Evolutionary conservation across 2,329 filamentous ascomycete species (phyloP).

Genomic region (Ceratocystis destructans): DNA sequence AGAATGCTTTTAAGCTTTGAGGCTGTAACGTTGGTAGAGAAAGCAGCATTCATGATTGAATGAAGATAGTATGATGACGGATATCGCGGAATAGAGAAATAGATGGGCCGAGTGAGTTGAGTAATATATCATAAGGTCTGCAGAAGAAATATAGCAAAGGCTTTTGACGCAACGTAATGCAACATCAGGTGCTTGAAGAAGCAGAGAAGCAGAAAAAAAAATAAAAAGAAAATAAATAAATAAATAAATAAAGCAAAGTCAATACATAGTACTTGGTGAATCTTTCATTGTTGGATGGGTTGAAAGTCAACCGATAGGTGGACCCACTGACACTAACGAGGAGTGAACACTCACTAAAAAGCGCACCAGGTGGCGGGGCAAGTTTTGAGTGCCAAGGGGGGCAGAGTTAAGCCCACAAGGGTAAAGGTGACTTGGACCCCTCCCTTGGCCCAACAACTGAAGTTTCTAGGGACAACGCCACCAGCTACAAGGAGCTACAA

Average conservation of each 20-base stretch:
- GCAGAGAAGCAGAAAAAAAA: background rate
- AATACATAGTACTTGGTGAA: background rate
- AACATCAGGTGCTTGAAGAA: background rate
- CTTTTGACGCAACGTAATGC: background rate
- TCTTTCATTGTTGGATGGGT: background rate
- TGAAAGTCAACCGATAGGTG: background rate
- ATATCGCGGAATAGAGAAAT: background rate
- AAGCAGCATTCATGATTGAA: constrained; percentile 11
- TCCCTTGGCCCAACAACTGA: background rate
- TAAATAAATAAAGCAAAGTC: background rate
- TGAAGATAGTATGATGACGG: background rate
- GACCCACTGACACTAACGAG: background rate
- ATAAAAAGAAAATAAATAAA: background rate
- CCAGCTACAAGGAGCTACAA: background rate
- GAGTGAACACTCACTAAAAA: background rate
- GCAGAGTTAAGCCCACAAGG: background rate
- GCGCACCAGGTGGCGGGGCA: background rate
- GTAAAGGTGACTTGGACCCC: background rate
- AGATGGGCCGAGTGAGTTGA: background rate
- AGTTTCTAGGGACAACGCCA: background rate
- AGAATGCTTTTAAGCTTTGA: constrained; percentile 42
- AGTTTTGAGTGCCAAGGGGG: background rate
- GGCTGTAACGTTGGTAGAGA: constrained; percentile 11
- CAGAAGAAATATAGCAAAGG: background rate
- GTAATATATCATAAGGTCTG: background rate